Evolutionary conservation across 202 grass and related monocot species (phyloP).

Genomic region (Miscanthus sacchariflorus): DNA sequence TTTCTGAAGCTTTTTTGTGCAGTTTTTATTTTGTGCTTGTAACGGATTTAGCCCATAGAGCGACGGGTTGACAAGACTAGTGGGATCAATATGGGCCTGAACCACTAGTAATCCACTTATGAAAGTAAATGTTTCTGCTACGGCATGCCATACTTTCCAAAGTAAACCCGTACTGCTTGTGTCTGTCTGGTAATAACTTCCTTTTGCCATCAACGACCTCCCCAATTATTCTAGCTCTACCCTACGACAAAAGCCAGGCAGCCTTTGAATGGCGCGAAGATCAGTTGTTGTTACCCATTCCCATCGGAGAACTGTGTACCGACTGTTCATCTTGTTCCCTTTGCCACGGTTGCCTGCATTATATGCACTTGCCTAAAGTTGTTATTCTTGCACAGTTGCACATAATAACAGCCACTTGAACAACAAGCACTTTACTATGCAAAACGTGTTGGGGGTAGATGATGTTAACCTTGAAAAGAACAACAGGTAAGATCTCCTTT

Average conservation of each 20-base stretch:
- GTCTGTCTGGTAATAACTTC: conserved; percentile 36
- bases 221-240: conserved; percentile 33
- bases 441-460: conserved; percentile 17
- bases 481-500: conserved; percentile 17
- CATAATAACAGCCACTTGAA: conserved; percentile 19
- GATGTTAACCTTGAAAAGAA: conserved; percentile 15
- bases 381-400: conserved; percentile 41
- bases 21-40: not conserved
- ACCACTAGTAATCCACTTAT: conserved; percentile 15
- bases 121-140: conserved; percentile 26
- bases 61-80: not conserved
- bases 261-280: conserved; percentile 9
- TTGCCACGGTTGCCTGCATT: conserved; percentile 7
- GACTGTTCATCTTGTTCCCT: conserved; percentile 5
- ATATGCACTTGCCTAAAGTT: not conserved
- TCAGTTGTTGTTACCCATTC: conserved; percentile 21
- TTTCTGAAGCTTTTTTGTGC: not conserved
- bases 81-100: conserved; percentile 27
- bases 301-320: conserved; percentile 1
- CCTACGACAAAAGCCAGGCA: conserved; percentile 20
- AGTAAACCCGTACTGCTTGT: not conserved
- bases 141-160: not conserved
- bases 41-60: not conserved
- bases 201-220: conserved; percentile 18
- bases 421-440: conserved; percentile 9